A percentile compares a stretch with the other conserved stretches of the same genome.
These are phyloP conservation scores for Volvariella volvacea DNA, from an alignment of 1,284 basidiomycete genomes.

Conservation along the genomic window DNA sequence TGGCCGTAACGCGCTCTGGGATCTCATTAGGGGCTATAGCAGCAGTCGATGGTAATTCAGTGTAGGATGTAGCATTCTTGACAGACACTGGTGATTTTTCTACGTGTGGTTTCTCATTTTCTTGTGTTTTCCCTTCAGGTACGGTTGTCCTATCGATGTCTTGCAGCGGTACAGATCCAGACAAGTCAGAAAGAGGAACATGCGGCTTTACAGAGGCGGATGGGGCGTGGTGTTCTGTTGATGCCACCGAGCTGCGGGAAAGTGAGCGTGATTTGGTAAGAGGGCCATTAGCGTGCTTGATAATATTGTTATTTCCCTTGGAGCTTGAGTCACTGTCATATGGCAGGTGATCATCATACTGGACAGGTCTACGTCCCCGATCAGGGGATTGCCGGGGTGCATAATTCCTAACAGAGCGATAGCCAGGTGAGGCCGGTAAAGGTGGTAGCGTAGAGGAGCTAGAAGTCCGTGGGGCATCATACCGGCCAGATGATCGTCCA, in stretches of 20 bases:
- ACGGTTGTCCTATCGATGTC: no score
- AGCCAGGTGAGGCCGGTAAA: constrained; percentile 3
- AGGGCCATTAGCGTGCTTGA: neutral
- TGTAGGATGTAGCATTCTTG: no score
- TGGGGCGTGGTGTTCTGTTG: constrained; percentile 18
- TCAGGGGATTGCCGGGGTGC: constrained; percentile 10
- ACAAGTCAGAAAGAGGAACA: no score
- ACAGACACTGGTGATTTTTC: no score
- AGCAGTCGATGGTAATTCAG: no score
- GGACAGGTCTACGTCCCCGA: constrained; percentile 10
- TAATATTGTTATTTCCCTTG: neutral
- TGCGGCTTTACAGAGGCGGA: neutral
- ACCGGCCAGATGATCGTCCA: constrained; percentile 15
- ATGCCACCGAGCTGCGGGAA: constrained; percentile 33
- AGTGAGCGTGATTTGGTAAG: constrained; percentile 16
- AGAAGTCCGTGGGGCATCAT: constrained; percentile 13
- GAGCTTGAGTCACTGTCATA: constrained; percentile 7
- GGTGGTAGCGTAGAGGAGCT: constrained; percentile 7
- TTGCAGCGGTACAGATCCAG: no score
- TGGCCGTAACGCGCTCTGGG: no score
- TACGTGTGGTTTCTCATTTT: no score
- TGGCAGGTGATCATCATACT: constrained; percentile 10
- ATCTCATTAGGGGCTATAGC: no score
- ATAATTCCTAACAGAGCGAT: neutral
- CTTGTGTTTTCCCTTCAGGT: no score